phyloP scores from a whole-genome alignment of 768 basidiomycete species.

The Amanita molliuscula region DNA sequence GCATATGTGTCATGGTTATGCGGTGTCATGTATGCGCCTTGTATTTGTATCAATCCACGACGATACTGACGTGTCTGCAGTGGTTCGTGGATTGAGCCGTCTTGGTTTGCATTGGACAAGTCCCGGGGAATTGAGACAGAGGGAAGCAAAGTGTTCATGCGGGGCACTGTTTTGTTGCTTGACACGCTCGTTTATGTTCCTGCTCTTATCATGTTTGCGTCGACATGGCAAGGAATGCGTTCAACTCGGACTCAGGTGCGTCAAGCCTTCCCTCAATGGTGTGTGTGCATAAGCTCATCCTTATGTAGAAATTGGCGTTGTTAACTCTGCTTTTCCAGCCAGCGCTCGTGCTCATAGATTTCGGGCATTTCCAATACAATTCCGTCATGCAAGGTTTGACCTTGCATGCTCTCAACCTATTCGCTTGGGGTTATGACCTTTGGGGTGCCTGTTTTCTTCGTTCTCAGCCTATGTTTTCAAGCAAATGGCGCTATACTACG shows the following conservation, averaged over 20 bases:
- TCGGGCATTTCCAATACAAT: conserved; percentile 95
- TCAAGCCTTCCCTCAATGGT: neutral
- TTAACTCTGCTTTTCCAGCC: conserved; percentile 75
- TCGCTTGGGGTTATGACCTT: conserved; percentile 59
- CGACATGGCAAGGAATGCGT: conserved; percentile 54
- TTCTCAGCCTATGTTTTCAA: conserved; percentile 88
- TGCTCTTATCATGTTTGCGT: conserved; percentile 56
- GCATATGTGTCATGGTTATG: conserved; percentile 85
- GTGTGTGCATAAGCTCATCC: conserved; percentile 3
- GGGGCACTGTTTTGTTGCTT: conserved; percentile 55
- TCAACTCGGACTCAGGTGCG: conserved; percentile 74
- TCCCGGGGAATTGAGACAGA: conserved; percentile 68
- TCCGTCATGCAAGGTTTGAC: conserved; percentile 86
- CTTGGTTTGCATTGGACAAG: conserved; percentile 61
- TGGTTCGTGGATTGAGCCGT: conserved; percentile 29
- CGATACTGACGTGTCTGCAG: conserved; percentile 11
- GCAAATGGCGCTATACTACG: conserved; percentile 94
- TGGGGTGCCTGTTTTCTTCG: conserved; percentile 75
- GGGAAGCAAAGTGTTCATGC: conserved; percentile 70
- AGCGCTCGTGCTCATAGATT: conserved; percentile 74
- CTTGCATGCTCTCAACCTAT: conserved; percentile 57
- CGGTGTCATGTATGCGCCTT: conserved; percentile 52
- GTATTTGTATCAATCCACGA: neutral
- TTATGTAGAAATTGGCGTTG: conserved; percentile 51
- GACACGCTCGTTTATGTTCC: conserved; percentile 72